Conservation (phyloP, 768 basidiomycete species). For the Russula brevipes region DNA sequence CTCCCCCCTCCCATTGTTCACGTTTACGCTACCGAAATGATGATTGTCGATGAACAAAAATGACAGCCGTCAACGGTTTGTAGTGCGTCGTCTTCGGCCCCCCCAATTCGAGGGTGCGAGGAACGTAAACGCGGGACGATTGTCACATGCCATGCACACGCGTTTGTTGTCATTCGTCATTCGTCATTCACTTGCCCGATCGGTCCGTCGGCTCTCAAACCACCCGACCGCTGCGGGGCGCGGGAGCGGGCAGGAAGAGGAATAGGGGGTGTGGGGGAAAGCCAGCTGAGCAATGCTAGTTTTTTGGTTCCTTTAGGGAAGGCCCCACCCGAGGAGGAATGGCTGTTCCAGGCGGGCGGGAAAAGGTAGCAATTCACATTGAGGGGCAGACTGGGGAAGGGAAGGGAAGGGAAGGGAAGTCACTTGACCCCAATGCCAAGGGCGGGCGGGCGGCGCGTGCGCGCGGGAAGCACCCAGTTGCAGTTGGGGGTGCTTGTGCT, state of each 20-base stretch:
- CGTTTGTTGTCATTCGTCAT: not conserved
- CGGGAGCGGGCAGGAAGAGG: not conserved
- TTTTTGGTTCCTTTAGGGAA: too few relatives aligned
- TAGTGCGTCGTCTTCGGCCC: too few relatives aligned
- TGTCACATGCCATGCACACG: too few relatives aligned
- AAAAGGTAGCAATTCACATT: not conserved
- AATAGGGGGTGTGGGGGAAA: not conserved
- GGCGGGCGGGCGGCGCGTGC: not conserved
- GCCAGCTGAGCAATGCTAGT: too few relatives aligned
- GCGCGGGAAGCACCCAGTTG: too few relatives aligned
- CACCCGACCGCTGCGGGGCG: not conserved
- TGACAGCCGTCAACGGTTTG: too few relatives aligned
- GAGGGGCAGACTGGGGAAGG: too few relatives aligned
- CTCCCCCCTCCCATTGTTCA: too few relatives aligned
- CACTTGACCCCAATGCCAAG: constrained; percentile 10
- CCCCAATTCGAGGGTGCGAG: too few relatives aligned
- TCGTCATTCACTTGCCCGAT: not conserved
- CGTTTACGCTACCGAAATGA: too few relatives aligned
- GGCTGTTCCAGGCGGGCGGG: not conserved
- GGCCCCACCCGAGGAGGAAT: not conserved
- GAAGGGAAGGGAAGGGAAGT: not conserved
- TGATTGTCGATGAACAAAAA: too few relatives aligned
- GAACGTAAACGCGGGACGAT: too few relatives aligned
- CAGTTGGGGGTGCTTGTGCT: not conserved
- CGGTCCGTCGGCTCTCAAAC: not conserved